phyloP scores from a whole-genome alignment of 306 rosid genomes.

The Fagus sylvatica region DNA sequence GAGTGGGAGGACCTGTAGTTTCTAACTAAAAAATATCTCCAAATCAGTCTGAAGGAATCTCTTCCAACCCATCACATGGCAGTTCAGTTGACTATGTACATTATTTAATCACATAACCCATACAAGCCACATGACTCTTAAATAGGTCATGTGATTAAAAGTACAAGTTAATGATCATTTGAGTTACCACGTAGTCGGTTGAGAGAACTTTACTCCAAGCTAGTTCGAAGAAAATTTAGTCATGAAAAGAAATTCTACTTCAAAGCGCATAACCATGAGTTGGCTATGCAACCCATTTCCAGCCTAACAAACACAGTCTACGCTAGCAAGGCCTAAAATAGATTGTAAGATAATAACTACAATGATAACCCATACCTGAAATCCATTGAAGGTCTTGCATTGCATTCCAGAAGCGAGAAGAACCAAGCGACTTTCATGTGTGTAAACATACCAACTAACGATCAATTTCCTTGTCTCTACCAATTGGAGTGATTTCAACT shows the following conservation, averaged over 20 bases:
- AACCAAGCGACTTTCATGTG: constrained; percentile 98
- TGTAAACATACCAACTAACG: constrained; percentile 89
- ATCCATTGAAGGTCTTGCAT: constrained; percentile 90
- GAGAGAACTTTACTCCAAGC: no score
- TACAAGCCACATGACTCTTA: no score
- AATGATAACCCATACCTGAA: constrained; percentile 63
- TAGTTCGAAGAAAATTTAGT: no score
- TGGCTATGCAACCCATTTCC: background rate
- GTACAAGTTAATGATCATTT: no score
- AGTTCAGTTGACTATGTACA: no score
- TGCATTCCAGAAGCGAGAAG: constrained; percentile 99
- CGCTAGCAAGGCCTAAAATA: constrained; percentile 5
- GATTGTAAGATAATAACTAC: constrained; percentile 10
- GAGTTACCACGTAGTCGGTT: no score
- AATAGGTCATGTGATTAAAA: no score
- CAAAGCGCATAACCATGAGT: background rate
- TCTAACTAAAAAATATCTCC: no score
- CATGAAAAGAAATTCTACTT: background rate
- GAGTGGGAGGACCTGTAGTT: no score
- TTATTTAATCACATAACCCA: no score
- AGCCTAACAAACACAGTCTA: constrained; percentile 5
- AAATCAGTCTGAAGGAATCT: no score
- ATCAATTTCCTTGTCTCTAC: constrained; percentile 82
- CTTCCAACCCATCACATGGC: no score
- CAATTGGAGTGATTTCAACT: constrained; percentile 69